Evolutionary conservation across 2,329 filamentous ascomycete species (phyloP).

Genomic region (Magnaporthiopsis rhizophila): DNA sequence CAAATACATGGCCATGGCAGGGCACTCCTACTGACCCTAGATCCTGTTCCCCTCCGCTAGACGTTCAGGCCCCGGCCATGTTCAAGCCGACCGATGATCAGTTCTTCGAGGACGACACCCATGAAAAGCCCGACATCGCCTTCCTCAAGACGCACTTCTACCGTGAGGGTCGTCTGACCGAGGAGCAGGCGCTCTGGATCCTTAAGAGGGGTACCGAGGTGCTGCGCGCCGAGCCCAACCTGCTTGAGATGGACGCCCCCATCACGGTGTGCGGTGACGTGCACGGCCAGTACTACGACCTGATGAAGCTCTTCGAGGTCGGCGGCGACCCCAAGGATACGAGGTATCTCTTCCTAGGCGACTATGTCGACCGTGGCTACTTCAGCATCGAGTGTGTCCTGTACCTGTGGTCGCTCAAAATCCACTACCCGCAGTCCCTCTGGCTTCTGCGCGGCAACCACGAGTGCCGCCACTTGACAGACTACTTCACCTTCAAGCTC

Average conservation of each 20-base stretch:
- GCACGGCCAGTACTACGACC: conserved; percentile 96
- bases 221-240: conserved; percentile 82
- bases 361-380: conserved; percentile 97
- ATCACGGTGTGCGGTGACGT: conserved; percentile 98
- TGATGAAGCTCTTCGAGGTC: conserved; percentile 99
- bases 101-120: conserved; percentile 83
- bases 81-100: conserved; percentile 86
- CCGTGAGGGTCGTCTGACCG: conserved; percentile 89
- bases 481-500: conserved; percentile 99
- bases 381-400: conserved; percentile 99
- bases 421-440: conserved; percentile 95
- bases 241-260: conserved; percentile 98
- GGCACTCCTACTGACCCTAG: too few species aligned
- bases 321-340: conserved; percentile 95
- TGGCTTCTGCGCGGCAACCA: conserved; percentile 98
- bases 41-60: conserved; percentile 49
- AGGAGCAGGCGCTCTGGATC: conserved; percentile 96
- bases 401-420: conserved; percentile 96
- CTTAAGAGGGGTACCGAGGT: conserved; percentile 81
- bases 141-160: conserved; percentile 99
- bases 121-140: conserved; percentile 79
- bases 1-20: conserved; percentile 5
- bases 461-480: conserved; percentile 96
- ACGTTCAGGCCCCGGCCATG: conserved; percentile 96
- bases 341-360: conserved; percentile 90